Evolutionary conservation across 1,284 basidiomycete species (phyloP), one percentile per base, ranked within the genome.

Genomic region (Inonotus obliquus): DNA sequence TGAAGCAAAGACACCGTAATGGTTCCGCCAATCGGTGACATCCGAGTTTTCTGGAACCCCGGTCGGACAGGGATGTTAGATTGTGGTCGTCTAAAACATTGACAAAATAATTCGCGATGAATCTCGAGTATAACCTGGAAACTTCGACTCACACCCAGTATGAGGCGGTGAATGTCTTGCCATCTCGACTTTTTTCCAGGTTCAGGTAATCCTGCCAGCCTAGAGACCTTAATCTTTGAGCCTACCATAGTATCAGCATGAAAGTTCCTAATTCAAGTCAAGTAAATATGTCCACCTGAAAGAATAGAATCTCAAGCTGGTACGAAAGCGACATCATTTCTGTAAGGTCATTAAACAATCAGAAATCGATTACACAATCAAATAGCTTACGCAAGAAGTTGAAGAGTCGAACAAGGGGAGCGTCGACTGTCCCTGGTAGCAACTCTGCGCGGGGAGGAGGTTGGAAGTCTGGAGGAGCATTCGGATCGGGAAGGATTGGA

Each of bases 301-400:
- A 89, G 78, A 86, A 87, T 49, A 94, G 71, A 65, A 92, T 89
- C 72, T 91, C 92, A 10, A 93, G 78, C 69, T 92, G 90, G 72
- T 93, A 94, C 1, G 90, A 89, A 60, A 93, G 73, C 1, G 90
- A 89, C 82, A 93, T 90, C 78, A 90, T 88, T 71, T 93, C 91
- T 93, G 67, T 23, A 38, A 51, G 13, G 47, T 21, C 19, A 10
- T 14, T 37, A 55, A 38, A 54, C 21, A 41, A 23, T 44, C 37
- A 32, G 37, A 35, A n/a, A 38, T 47, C 2, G 59, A 54, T 10
- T 44, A 29, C 13, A 47, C 29, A 52, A 44, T 38, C 37, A 54
- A 37, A 17, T 7, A 2, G 77, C 89, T 68, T 72, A 92, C 91
- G 90, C 38, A 93, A 78, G 67, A 92, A 89, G 68, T 92, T 93